Evolutionary conservation across 768 basidiomycete genomes (phyloP), one percentile per base, ranked within the genome.

Genomic region (Mycena galopus): DNA sequence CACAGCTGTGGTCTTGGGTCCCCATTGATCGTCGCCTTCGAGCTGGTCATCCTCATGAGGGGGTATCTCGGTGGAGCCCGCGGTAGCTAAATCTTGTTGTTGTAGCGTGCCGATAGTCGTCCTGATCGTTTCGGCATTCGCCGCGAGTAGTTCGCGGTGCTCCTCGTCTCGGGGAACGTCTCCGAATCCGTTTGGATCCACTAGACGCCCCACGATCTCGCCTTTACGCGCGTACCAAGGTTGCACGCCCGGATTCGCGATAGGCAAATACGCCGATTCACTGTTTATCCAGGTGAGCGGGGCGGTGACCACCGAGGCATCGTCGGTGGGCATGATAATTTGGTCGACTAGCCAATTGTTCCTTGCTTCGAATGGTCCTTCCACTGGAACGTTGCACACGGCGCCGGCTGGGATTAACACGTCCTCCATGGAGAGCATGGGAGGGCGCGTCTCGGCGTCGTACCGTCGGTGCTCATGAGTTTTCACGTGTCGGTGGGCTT

Each of bases 321-420:
- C 67, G 10, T 75, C 71, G 1, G 59, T 65, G 4, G 71, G 27
- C 2, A 75, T 55, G 0, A 76, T 9, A 0, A 75, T 16, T 44
- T 71, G 67, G 25, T 75, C 76, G 2, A 77, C 66, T 7, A 75
- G 21, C 76, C 76, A 77, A 4, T 73, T 66, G 5, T 44, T 14
- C 5, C 50, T 6, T 3, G 50, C 72, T 2, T 37, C 65, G 11
- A 72, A 71, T 16, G 53, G 50, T 0, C 56, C 72, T 2, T 5
- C 9, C 0, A 77, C 58, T 14, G n/a, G 27, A 8, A 75, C 63
- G 32, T 62, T 71, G 25, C 23, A 29, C 4, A 65, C 63, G 1
- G 63, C 11, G 19, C 50, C 63, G 0, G 63, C 16, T 2, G 6
- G 9, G 0, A 77, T 30, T 2, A 69, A 16, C 7, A 39, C 57